These are phyloP conservation scores for Metarhizium robertsii DNA, from an alignment of 2,329 filamentous ascomycete species.

Conservation along the genomic window DNA sequence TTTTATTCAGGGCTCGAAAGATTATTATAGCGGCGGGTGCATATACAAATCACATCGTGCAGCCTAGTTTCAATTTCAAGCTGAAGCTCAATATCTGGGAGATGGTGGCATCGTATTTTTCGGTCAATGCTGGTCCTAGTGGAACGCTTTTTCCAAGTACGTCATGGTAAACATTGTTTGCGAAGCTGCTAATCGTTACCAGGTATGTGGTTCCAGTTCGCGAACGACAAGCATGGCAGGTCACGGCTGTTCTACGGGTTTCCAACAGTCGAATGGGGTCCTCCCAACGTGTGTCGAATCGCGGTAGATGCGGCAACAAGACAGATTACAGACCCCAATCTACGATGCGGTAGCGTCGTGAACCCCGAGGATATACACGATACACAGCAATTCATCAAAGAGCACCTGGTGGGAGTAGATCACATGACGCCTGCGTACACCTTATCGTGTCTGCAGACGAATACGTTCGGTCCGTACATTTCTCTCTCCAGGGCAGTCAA, in stretches of 20 bases:
- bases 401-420: too few species aligned
- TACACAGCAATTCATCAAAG: too few species aligned
- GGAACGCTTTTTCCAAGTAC: constrained; percentile 11
- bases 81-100: constrained; percentile 11
- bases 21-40: too few species aligned
- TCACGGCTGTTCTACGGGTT: constrained; percentile 11
- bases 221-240: neutral
- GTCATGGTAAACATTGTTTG: constrained; percentile 4
- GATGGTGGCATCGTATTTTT: constrained; percentile 11
- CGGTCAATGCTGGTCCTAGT: constrained; percentile 9
- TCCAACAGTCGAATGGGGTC: constrained; percentile 9
- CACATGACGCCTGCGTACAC: too few species aligned
- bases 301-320: constrained; percentile 10
- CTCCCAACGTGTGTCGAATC: constrained; percentile 9
- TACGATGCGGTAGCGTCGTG: too few species aligned
- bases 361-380: too few species aligned
- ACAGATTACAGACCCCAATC: constrained; percentile 5
- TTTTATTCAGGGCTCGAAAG: too few species aligned
- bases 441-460: too few species aligned
- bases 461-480: too few species aligned
- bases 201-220: constrained; percentile 8
- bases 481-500: too few species aligned
- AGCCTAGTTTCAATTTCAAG: constrained; percentile 1
- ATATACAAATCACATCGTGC: too few species aligned
- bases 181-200: too few species aligned